phyloP scores from a whole-genome alignment of 768 basidiomycete genomes.

The Macrolepiota albuminosa region DNA sequence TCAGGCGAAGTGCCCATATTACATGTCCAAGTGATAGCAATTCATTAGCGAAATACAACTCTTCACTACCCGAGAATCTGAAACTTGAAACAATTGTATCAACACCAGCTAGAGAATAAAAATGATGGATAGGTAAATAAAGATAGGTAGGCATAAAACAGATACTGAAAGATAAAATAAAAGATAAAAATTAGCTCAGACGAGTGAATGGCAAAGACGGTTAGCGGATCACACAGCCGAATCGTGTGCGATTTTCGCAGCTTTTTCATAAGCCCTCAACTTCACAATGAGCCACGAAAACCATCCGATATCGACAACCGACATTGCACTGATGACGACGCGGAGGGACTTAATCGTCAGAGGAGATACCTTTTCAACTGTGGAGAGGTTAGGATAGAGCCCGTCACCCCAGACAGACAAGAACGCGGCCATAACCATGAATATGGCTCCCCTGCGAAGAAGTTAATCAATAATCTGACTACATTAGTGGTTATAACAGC shows the following conservation, averaged over 20 bases:
- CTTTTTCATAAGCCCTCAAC: background rate
- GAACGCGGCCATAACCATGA: background rate
- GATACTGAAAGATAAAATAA: background rate
- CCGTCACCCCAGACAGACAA: background rate
- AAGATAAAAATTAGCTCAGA: background rate
- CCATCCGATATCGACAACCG: background rate
- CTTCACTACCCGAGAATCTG: background rate
- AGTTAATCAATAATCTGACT: background rate
- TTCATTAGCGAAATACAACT: too few species aligned
- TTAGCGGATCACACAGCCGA: background rate
- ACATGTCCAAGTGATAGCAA: too few species aligned
- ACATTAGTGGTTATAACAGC: background rate
- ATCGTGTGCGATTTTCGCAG: background rate
- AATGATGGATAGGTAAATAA: background rate
- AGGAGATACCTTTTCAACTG: background rate
- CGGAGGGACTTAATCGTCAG: background rate
- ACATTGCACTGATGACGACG: background rate
- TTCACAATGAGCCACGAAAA: background rate
- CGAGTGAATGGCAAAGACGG: background rate
- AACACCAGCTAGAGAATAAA: too few species aligned
- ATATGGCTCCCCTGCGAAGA: background rate
- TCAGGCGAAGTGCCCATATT: too few species aligned
- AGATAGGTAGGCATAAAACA: background rate
- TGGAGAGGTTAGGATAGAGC: background rate
- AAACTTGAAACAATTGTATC: background rate